Base-by-base conservation (phyloP, 2,329 filamentous ascomycete genomes). In the Ophiocordyceps camponoti-rufipedis region DNA sequence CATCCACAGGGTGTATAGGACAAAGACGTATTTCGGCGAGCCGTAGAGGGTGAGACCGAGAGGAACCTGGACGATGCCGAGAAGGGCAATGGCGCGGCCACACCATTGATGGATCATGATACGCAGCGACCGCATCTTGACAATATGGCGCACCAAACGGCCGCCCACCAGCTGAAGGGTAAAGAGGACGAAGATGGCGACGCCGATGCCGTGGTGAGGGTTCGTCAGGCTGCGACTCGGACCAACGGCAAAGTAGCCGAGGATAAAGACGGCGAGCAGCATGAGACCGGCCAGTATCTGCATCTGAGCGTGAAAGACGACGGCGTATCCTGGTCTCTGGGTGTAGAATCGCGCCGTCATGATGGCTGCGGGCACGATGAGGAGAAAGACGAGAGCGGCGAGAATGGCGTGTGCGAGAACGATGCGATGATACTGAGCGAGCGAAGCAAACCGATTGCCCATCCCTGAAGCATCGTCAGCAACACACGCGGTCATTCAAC, bases 21-120 rank as follows among this genome's bases (percentile, higher is more conserved):
- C 78, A 59, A 96, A 98, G 4, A 88, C 71, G 35, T 74, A 75
- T 55, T 82, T 78, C 5, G 91, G 89, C 29, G 88, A 94, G 6
- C 91, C 91, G 56, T 95, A 98, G 1, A 98, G 70, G 0, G 88
- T 88, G 42, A 98, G 69, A 0, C 91, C 91, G 1, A 98, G 70
- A 0, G 91, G 83, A 11, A 98, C 77, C 58, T 98, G 91, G 4
- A 80, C 74, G 51, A 96, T 79, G 0, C 85, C 91, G 4, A 98
- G 68, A 16, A 96, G 63, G 3, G 84, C 82, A 54, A 89, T 77
- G 1, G 75, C 66, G 47, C 88, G 72, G 16, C 91, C 91, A 16
- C 84, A 65, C 86, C 91, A 95, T 58, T 88, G 83, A 64, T 98
- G 91, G 40, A 96, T 62, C 71, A 83, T 70, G 35, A 70, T 61